These are phyloP conservation scores for Trametes cubensis DNA, from an alignment of 768 basidiomycete species.

Conservation along the genomic window DNA sequence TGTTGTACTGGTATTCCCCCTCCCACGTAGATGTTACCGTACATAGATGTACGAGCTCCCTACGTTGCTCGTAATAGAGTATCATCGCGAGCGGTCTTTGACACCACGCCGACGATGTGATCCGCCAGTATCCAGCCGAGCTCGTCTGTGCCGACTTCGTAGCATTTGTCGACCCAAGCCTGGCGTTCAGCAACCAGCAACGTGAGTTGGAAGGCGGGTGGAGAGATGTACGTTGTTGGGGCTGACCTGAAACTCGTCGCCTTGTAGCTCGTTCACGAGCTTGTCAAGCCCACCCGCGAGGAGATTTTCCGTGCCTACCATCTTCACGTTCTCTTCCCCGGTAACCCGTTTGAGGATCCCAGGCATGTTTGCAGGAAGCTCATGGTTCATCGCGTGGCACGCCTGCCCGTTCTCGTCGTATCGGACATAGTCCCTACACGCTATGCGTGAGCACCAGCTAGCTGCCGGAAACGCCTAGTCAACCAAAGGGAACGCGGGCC, in stretches of 20 bases:
- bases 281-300: conserved; percentile 24
- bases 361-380: conserved; percentile 19
- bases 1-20: too few species aligned
- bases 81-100: not conserved
- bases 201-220: not conserved
- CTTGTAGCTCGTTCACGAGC: conserved; percentile 22
- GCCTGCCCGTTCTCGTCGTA: conserved; percentile 2
- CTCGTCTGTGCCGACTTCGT: conserved; percentile 20
- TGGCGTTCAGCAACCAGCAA: not conserved
- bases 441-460: not conserved
- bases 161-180: conserved; percentile 24
- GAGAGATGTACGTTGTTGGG: too few species aligned
- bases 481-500: too few species aligned
- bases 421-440: conserved; percentile 3
- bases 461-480: too few species aligned
- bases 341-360: conserved; percentile 9
- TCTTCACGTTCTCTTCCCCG: conserved; percentile 10
- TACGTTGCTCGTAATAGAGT: not conserved
- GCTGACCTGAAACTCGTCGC: conserved; percentile 20
- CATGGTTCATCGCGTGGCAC: conserved; percentile 22
- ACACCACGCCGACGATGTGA: conserved; percentile 21
- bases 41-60: conserved; percentile 1
- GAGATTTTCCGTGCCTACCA: conserved; percentile 25
- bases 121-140: conserved; percentile 21
- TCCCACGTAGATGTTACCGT: too few species aligned